Conservation (phyloP, 495 filamentous ascomycete genomes). For the Daldinia grandis region DNA sequence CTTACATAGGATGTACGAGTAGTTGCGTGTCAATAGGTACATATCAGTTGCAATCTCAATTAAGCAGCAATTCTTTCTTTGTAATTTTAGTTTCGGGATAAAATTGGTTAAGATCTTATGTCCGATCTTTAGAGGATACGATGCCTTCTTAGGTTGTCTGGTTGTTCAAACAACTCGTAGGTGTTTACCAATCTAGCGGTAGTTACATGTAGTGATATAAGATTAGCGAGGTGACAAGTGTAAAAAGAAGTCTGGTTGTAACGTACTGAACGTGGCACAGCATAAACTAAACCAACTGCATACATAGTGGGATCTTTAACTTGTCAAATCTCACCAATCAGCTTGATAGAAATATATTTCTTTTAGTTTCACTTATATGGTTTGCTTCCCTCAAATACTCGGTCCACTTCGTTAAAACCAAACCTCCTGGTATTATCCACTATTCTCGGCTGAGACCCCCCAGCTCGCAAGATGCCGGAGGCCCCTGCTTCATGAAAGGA, state of each 20-base stretch:
- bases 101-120: background rate
- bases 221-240: constrained; percentile 19
- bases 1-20: background rate
- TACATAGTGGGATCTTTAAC: constrained; percentile 6
- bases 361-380: background rate
- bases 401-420: background rate
- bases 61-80: background rate
- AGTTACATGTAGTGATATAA: background rate
- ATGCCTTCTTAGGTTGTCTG: background rate
- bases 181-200: background rate
- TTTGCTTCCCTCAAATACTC: background rate
- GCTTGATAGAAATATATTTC: background rate
- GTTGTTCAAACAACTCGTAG: too few relatives aligned
- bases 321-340: constrained; percentile 1
- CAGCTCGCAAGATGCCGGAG: background rate
- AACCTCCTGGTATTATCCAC: background rate
- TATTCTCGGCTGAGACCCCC: background rate
- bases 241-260: constrained; percentile 1
- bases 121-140: background rate
- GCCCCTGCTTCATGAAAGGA: background rate
- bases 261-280: too few relatives aligned
- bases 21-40: background rate
- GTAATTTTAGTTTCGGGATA: too few relatives aligned
- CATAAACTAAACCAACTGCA: too few relatives aligned
- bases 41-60: background rate